These are phyloP conservation scores for Austroboletus festivus DNA, from an alignment of 768 basidiomycete species.

Conservation along the genomic window DNA sequence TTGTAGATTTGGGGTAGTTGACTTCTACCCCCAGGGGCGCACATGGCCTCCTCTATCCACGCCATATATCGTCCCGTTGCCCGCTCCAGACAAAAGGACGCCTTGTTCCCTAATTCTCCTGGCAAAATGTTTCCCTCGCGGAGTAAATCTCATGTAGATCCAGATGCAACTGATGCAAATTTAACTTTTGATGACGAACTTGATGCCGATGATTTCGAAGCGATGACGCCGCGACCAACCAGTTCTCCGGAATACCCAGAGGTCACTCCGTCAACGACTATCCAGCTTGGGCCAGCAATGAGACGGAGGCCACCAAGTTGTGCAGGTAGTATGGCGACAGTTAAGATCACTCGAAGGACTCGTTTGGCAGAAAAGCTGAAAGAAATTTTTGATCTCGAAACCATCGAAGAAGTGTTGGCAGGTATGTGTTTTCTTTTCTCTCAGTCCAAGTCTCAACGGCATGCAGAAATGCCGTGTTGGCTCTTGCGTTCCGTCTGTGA, in stretches of 20 bases:
- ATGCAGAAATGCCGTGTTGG: constrained; percentile 90
- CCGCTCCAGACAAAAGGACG: constrained; percentile 49
- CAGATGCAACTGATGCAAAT: constrained; percentile 32
- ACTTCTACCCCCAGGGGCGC: constrained; percentile 33
- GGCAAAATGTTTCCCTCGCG: constrained; percentile 5
- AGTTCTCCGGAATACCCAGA: constrained; percentile 16
- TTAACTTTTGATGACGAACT: constrained; percentile 50
- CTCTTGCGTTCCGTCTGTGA: constrained; percentile 82
- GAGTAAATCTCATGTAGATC: constrained; percentile 30
- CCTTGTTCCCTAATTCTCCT: constrained; percentile 15
- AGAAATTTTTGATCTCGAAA: constrained; percentile 81
- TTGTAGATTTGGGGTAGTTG: background rate
- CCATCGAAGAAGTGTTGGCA: constrained; percentile 80
- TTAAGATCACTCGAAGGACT: constrained; percentile 62
- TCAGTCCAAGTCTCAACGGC: constrained; percentile 3
- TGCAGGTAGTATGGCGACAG: constrained; percentile 68
- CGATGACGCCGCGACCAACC: constrained; percentile 42
- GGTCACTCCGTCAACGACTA: constrained; percentile 5
- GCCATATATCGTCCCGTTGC: constrained; percentile 82
- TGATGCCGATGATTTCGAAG: constrained; percentile 56
- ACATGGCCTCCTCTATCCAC: constrained; percentile 82
- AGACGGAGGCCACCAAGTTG: constrained; percentile 34
- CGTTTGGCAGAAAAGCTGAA: constrained; percentile 84
- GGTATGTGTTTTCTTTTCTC: constrained; percentile 42
- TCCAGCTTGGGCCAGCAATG: constrained; percentile 18